Evolutionary conservation across 768 basidiomycete species (phyloP), one percentile per base, ranked within the genome.

Genomic region (Nidularia sp.): DNA sequence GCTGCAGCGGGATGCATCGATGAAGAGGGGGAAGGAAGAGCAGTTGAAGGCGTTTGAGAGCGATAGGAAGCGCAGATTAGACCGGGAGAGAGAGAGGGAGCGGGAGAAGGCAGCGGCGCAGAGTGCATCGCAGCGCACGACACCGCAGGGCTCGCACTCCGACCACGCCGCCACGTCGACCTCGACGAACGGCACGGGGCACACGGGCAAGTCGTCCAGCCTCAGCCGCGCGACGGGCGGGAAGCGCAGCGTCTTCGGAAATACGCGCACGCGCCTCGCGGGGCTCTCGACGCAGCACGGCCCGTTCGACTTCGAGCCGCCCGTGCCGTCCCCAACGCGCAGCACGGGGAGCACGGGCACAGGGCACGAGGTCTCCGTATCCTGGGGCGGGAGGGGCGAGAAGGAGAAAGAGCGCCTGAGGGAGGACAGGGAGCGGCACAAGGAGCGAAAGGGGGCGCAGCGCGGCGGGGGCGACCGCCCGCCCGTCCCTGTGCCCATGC

Each of bases 291-390:
- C 75, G 29, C 76, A 81, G 0, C 86, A 86, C 62, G 81, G 80
- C 6, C 70, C 77, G 31, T 88, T 90, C 59, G 68, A 79, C 4
- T 89, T 89, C 58, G 87, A 90, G 58, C 83, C 84, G 15, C 76
- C 85, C 0, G 80, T 84, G 2, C 79, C 84, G 13, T 74, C 80
- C 2, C 70, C 80, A 6, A 75, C 68, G 18, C 59, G 71, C 47
- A 70, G 67, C 52, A 70, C 61, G 35, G 66, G 48, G 51, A 74
- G 60, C 56, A 57, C 64, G 7, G 61, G 69, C 33, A 65, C 59
- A 54, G 62, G 60, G 48, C 54, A 59, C 52, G 65, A 65, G 9
- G 53, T 58, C 13, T 50, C 62, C 2, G 51, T 57, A 13, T 63
- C 61, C 13, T 64, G 60, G 56, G 58, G 56, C 0, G 59, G 58